Evolutionary conservation across 176 grass and related monocot species (phyloP).

Genomic region (Oryza australiensis): DNA sequence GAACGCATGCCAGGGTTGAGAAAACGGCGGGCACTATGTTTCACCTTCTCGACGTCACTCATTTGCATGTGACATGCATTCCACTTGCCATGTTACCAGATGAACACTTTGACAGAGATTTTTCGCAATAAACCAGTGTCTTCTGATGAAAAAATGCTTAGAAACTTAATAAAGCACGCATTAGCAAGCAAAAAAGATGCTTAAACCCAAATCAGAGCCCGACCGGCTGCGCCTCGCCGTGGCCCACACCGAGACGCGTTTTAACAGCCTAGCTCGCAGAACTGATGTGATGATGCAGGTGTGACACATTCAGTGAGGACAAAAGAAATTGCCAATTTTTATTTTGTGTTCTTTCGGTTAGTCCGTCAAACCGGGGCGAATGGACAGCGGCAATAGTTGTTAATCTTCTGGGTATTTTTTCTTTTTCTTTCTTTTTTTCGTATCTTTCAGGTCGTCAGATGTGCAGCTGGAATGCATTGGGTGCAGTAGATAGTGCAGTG

Average conservation of each 20-base stretch:
- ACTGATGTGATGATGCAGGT: constrained; percentile 23
- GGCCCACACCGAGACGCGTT: constrained; percentile 57
- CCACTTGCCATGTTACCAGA: neutral
- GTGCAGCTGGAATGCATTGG: neutral
- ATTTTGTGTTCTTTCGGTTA: neutral
- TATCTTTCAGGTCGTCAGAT: neutral
- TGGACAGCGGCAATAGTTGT: neutral
- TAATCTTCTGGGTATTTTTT: neutral
- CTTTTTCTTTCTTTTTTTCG: neutral
- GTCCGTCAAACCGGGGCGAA: constrained; percentile 18
- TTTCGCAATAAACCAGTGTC: neutral
- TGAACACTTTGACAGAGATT: neutral
- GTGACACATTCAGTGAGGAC: neutral
- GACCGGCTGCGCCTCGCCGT: constrained; percentile 11
- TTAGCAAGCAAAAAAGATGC: neutral
- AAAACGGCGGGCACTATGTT: neutral
- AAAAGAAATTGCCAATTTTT: constrained; percentile 5
- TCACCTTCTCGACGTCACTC: neutral
- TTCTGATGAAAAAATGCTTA: neutral
- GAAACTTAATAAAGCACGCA: neutral
- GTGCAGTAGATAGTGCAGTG: neutral
- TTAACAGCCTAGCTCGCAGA: constrained; percentile 60
- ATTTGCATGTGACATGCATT: neutral
- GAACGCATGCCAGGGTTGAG: neutral
- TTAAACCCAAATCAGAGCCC: constrained; percentile 22